A percentile compares a stretch with the other conserved stretches of the same genome.
These are phyloP conservation scores for Sporothrix luriei DNA, from an alignment of 2,329 filamentous ascomycete genomes.

Conservation along the genomic window DNA sequence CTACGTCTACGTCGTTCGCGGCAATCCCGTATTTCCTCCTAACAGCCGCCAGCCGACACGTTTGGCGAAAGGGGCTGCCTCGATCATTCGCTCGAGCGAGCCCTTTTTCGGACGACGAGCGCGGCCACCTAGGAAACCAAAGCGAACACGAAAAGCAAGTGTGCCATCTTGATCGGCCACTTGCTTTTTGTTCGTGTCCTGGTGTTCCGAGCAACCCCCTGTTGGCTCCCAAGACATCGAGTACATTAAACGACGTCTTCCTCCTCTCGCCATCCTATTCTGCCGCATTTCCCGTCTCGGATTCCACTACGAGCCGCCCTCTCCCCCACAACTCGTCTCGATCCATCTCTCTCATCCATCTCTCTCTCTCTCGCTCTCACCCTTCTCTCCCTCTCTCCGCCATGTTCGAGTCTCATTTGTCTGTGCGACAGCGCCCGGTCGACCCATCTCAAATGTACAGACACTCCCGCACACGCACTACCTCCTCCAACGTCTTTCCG, in stretches of 20 bases:
- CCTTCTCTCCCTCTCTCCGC: background rate
- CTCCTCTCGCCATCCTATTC: background rate
- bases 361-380: constrained; percentile 9
- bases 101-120: background rate
- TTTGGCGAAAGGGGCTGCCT: background rate
- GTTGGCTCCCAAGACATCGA: background rate
- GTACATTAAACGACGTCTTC: constrained; percentile 16
- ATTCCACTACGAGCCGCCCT: background rate
- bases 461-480: constrained; percentile 60
- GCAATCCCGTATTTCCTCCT: constrained; percentile 14
- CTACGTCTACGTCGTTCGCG: background rate
- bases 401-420: constrained; percentile 43
- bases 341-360: too few relatives aligned
- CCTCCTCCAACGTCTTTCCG: constrained; percentile 58
- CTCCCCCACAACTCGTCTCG: background rate
- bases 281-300: constrained; percentile 22
- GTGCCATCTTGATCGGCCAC: constrained; percentile 9
- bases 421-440: constrained; percentile 40
- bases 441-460: constrained; percentile 48
- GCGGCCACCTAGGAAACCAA: background rate
- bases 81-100: background rate
- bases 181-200: constrained; percentile 6
- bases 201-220: too few relatives aligned
- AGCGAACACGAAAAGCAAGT: constrained; percentile 9
- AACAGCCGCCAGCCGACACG: constrained; percentile 27